Evolutionary conservation across 495 filamentous ascomycete genomes (phyloP), one percentile per base, ranked within the genome.

Genomic region (Pyronema domesticum): DNA sequence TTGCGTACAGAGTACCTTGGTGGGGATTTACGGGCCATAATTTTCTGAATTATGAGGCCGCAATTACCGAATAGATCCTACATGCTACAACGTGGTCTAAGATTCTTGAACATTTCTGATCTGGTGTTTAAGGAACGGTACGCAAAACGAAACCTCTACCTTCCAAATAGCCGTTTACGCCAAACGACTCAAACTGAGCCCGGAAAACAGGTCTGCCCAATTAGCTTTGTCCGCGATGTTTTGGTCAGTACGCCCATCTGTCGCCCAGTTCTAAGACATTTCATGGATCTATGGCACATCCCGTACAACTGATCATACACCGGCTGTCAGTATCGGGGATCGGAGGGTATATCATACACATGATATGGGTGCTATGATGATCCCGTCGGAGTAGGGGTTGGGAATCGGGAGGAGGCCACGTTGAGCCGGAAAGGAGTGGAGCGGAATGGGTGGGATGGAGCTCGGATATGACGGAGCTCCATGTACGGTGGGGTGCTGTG

Each of bases 181-280:
- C 23, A 5, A 30, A 30, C 5, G n/a, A 3, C 30, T 53, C 15
- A 53, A 14, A 37, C 35, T 53, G 14, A 17, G 51, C 1, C n/a
- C 8, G n/a, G 3, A n/a, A 3, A 47, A 47, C 50, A 55, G 56
- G 57, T 65, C 37, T 65, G 62, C 54, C 57, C 65, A 37, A 67
- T 67, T 57, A 62, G 60, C 53, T 65, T 65, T 53, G 62, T 68
- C 15, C 57, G 54, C 19, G 60, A 68, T 56, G 55, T 60, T 54
- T 55, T 67, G 57, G 59, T 67, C 56, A 65, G 62, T 67, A 48
- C 15, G 6, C 42, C 57, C 46, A 13, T 37, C 11, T 47, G 13
- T 15, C 50, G 7, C 7, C 3, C 50, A 51, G 3, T 51, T 37
- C 10, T 13, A 34, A 14, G 2, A 13, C 7, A 17, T 42, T 42